Evolutionary conservation across 208 protist species (phyloP), one percentile per base, ranked within the genome.

Genomic region (Trypanosoma melophagium): DNA sequence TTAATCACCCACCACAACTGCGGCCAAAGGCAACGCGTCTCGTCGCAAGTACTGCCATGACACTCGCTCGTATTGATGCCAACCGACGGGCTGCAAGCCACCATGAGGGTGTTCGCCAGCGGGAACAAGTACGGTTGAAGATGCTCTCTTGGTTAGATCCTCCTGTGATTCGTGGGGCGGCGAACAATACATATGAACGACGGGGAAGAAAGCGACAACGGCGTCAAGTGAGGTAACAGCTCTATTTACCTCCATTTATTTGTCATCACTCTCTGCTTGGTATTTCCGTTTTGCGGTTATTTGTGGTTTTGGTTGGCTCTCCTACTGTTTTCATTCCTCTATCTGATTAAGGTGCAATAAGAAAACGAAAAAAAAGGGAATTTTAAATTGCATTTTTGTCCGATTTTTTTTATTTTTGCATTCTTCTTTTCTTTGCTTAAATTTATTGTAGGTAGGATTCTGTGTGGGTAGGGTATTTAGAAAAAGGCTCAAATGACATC

Each of bases 131-230:
- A 14, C 74, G 73, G 42, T 76, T 84, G 40, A 80, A 84, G n/a
- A 93, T 96, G 74, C 64, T 79, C 8, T 56, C 74, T 42, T 96
- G 91, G 89, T 64, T 93, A 0, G 91, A 96, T 50, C 91, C 88
- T 0, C 86, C 86, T 21, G 91, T 92, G 55, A 49, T 94, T 7
- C 83, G 86, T 21, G 91, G 91, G 13, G 88, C 87, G 5, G 91
- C 81, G 7, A 82, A 96, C 79, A 93, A 92, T 74, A 92, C 81
- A 61, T 96, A 96, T 69, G 81, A 92, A 59, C 80, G 88, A 5
- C 83, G 91, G 10, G 80, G 84, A 14, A 77, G 88, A n/a, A 89
- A 86, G 66, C 83, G 87, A 24, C 67, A 57, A 17, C 76, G 85
- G 21, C 42, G 53, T 19, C 65, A 61, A 19, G 35, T 13, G 17